Base-by-base conservation (phyloP, 2,329 filamentous ascomycete genomes). In the Dichotomopilus funicola region DNA sequence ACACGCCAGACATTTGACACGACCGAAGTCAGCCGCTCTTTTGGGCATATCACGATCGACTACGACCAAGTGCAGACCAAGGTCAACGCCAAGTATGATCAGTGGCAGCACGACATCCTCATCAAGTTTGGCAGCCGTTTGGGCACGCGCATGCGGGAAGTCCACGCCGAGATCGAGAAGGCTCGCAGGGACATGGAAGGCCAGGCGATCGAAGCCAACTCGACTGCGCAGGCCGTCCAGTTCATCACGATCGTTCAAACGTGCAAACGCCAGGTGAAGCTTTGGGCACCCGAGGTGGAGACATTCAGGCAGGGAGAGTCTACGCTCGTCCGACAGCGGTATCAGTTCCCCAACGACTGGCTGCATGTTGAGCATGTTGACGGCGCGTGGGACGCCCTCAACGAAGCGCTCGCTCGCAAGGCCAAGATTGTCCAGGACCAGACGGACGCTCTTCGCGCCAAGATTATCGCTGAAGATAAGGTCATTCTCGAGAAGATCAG, bases 61-160 rank as follows among this genome's bases (percentile, higher is more conserved):
- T 99, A 99, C 67, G 94, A 97, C 65, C 95, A 99, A 71, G 94
- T 99, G 0, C 95, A 99, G 72, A 90, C 92, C 55, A 96, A 96
- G 72, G 94, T 99, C 70, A 99, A 97, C 66, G 90, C 91, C 65
- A 99, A 97, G 71, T 99, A 99, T 68, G 95, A 99, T 68, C 92
- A 97, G 70, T 99, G 95, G 94, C 94, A 99, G 71, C 90, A 96
- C 65, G 94, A 99, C 62, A 95, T 99, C 54, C 78, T 97, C 40
- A 82, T 88, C 64, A 96, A 96, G 69, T 99, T 99, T 71, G 94
- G 91, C 40, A 81, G 82, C 55, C 89, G 94, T 54, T 86, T 99
- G 46, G 90, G 91, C 47, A 88, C 83, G 60, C 88, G 91, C 49
- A 95, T 97, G 85, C 83, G 90, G 49, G 94, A 99, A 66, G 87